Evolutionary conservation across 371 early-diverging fungal genomes (phyloP), one percentile per base, ranked within the genome.

Genomic region (Smittium culicis): DNA sequence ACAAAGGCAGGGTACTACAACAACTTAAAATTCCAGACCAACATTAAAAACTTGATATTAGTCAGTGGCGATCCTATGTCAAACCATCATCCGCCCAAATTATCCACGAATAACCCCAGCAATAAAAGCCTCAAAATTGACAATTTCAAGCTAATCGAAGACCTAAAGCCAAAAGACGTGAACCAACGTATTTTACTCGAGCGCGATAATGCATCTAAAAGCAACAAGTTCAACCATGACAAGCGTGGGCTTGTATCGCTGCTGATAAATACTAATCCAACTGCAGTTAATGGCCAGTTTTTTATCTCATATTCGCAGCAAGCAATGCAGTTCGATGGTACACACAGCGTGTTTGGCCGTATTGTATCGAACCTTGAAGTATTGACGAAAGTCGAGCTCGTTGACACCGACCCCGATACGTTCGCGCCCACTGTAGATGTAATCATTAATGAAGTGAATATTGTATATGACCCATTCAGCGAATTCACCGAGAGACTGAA

Each of bases 231-330:
- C 45, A 45, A 45, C 77, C 98, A 98, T 69, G 86, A 88, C 2
- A 80, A 78, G 60, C 87, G 91, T 14, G 91, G 92, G 65, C 73
- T 94, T 65, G 74, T 99, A 64, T 91, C 91, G 2, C 98, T 99
- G 99, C 98, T 99, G 56, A 99, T 99, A 73, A 89, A 90, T 35
- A 97, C 99, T 1, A n/a, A n/a, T n/a, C 80, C 85, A 34, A 83
- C 85, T 35, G 96, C 98, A 59, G 96, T 96, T 68, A 91, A 92
- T 45, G 91, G 92, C 81, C 82, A 76, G 67, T 76, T 76, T 59
- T 76, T 76, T 32, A 72, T 76, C 24, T 64, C 73, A 14, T 75
- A 66, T 34, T 45, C 45, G 45, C 90, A 94, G 20, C 3, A 86
- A 84, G 75, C 88, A 79, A 86, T 88, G 27, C 96, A 96, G 89